Evolutionary conservation across 129 eudicot species (phyloP).

Genomic region (Tanacetum coccineum): DNA sequence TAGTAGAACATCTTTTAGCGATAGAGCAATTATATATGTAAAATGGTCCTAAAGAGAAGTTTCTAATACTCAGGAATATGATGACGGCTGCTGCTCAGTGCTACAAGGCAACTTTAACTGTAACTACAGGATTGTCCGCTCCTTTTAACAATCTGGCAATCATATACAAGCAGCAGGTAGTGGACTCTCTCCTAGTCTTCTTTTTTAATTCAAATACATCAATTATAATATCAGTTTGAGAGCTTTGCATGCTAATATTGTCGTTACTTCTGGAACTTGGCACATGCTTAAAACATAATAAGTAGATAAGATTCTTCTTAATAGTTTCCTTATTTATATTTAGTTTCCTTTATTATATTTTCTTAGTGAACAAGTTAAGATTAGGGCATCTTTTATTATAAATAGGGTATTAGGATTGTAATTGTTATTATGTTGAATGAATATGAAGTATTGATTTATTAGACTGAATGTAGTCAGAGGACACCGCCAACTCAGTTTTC

Average conservation of each 20-base stretch:
- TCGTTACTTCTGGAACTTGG: not conserved
- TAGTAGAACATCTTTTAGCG: not conserved
- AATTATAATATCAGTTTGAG: constrained; percentile 13
- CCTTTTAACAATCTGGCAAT: constrained; percentile 94
- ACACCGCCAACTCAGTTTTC: no score
- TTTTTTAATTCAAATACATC: not conserved
- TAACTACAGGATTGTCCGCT: constrained; percentile 93
- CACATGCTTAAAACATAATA: not conserved
- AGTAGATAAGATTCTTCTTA: no score
- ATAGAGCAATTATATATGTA: not conserved
- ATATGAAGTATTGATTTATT: no score
- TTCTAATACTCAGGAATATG: constrained; percentile 73
- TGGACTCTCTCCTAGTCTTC: not conserved
- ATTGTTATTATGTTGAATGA: no score
- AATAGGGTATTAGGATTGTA: no score
- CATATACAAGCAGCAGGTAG: constrained; percentile 94
- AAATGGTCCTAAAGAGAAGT: constrained; percentile 22
- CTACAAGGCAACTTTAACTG: constrained; percentile 78
- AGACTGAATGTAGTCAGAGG: no score
- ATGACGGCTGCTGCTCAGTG: constrained; percentile 83
- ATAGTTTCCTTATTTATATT: no score
- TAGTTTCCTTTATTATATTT: no score
- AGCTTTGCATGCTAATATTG: not conserved
- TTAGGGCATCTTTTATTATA: no score
- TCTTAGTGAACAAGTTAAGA: no score